A percentile compares a stretch with the other conserved stretches of the same genome.
Conservation (phyloP, 1,139 yeast species). For the Yamadazyma triangularis region DNA sequence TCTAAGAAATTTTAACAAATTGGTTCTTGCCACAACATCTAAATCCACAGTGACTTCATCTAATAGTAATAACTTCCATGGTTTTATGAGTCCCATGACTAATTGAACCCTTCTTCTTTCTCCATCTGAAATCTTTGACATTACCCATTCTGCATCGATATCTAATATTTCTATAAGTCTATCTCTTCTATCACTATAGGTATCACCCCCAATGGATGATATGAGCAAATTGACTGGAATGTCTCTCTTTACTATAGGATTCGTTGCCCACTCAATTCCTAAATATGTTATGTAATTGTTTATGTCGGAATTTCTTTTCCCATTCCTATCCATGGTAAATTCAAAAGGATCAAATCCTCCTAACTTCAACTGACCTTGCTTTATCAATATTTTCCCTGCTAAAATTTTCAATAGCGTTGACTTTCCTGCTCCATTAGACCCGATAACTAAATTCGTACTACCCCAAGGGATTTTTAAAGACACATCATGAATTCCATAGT, state of each 20-base stretch:
- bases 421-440: conserved; percentile 98
- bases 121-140: conserved; percentile 91
- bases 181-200: conserved; percentile 71
- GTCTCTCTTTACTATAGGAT: conserved; percentile 84
- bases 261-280: conserved; percentile 98
- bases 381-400: conserved; percentile 88
- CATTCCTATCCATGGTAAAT: conserved; percentile 44
- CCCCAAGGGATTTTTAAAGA: conserved; percentile 61
- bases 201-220: conserved; percentile 79
- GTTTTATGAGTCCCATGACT: conserved; percentile 87
- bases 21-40: conserved; percentile 84
- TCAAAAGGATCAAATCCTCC: conserved; percentile 88
- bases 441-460: conserved; percentile 72
- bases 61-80: conserved; percentile 78
- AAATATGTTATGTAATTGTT: conserved; percentile 61
- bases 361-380: conserved; percentile 60
- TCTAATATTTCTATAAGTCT: conserved; percentile 70
- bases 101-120: conserved; percentile 91
- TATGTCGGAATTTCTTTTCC: conserved; percentile 40
- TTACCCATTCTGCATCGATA: conserved; percentile 84
- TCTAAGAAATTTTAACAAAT: conserved; percentile 64
- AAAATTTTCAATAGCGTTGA: conserved; percentile 78
- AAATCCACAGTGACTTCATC: conserved; percentile 97
- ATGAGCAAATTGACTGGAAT: conserved; percentile 78
- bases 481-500: conserved; percentile 67